Evolutionary conservation across 2,329 filamentous ascomycete species (phyloP), one percentile per base, ranked within the genome.

Genomic region (Phaeophleospora eucalypticola): DNA sequence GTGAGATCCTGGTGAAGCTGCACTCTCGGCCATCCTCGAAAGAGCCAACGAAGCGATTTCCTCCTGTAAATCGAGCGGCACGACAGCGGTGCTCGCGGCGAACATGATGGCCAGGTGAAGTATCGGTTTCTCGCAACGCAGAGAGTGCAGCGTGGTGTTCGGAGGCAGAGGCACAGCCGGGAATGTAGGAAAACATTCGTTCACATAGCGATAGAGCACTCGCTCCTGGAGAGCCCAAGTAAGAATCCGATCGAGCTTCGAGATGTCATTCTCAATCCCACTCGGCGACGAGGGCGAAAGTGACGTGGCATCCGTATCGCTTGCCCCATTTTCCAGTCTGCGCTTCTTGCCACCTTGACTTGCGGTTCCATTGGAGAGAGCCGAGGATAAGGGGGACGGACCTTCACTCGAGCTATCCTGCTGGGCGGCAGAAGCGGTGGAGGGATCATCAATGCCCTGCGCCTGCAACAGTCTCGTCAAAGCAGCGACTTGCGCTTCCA

Each of bases 1-100:
- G 72, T 93, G 93, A 58, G 88, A 81, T 9, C 85, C 87, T 2
- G 78, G 77, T 17, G 87, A 71, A 58, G 91, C 77, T 35, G 89
- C 76, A 50, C 80, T 80, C 27, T 89, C 81, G 2, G 85, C 86
- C 43, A 91, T 76, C 6, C 81, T 71, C 53, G 82, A 79, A 71
- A 88, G 85, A 46, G 89, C 68, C 55, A 90, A 80, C 53, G 77
- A 78, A 17, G 83, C 78, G 15, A 94, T 69, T 17, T 72, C 69
- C 9, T 78, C 73, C 63, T 91, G 87, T 3, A 73, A 57, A 0
- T 77, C 70, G 17, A 75, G 70, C 4, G 72, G 65, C 4, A 80
- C 71, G 3, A 71, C 66, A 1, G 74, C 75, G 34, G 67, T 65
- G 3, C 77, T 73, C 0, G 77, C 73, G 12, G 74, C 70, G 20